phyloP scores from a whole-genome alignment of 192 early-diverging fungal species.

The Backusella sp. region DNA sequence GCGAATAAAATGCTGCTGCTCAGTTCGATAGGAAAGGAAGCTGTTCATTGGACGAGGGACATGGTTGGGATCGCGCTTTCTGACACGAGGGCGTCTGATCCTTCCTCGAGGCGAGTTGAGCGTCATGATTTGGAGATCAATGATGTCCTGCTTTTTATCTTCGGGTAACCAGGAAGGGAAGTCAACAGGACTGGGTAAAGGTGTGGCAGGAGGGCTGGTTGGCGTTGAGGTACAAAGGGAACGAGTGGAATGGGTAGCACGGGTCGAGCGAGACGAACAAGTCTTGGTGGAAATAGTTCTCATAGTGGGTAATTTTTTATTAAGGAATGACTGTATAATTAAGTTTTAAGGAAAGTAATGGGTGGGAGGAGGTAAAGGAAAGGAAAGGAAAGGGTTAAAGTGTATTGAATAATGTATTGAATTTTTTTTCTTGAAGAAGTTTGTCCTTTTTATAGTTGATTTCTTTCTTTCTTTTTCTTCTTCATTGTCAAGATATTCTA shows the following conservation, averaged over 20 bases:
- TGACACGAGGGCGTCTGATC: neutral
- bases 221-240: neutral
- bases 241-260: neutral
- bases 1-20: conserved; percentile 54
- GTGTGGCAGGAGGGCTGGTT: neutral
- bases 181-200: neutral
- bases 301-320: neutral
- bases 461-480: neutral
- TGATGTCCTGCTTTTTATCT: neutral
- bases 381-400: neutral
- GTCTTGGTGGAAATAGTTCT: neutral
- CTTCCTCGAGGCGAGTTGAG: neutral
- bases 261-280: neutral
- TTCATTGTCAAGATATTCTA: neutral
- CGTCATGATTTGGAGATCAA: neutral
- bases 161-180: neutral
- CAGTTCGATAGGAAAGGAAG: conserved; percentile 62
- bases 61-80: conserved; percentile 10
- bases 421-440: neutral
- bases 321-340: neutral
- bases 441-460: neutral
- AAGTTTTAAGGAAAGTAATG: neutral
- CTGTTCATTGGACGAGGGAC: conserved; percentile 57
- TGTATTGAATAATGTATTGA: neutral
- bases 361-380: neutral